Base-by-base conservation (phyloP, 805 yeast species). In the Zygosaccharomyces bisporus region DNA sequence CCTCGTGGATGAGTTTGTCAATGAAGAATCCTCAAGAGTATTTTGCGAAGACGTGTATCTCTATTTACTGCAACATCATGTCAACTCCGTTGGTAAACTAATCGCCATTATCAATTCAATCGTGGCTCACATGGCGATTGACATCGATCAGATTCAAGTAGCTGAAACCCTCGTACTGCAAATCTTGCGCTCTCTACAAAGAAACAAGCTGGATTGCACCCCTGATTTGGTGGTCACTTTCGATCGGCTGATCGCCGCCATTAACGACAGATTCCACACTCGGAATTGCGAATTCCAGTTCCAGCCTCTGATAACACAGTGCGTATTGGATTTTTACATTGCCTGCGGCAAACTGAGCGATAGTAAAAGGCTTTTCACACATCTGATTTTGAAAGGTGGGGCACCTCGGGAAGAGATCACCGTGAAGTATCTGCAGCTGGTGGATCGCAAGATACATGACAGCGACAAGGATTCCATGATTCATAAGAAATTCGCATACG, bases 1-100 rank as follows among this genome's bases (percentile, higher is more conserved):
- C 5, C 42, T 41, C 9, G 47, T 40, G 14, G 48, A 44, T 9
- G 48, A 43, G 13, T 34, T 46, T 40, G 37, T 46, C 17, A 38
- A 13, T 14, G 44, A 42, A 35, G 18, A 23, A 17, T 38, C 41
- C 6, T 29, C 46, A 1, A 46, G 49, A 7, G 10, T 58, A 4
- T 82, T 53, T 23, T 35, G 53, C 3, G 64, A 14, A 59, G 82
- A 54, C 58, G 67, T 56, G 8, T 61, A 55, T 34, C 46, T 51
- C 31, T 60, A 49, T 40, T 21, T 59, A 16, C 45, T 60, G 36
- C 62, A 60, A 16, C 54, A 52, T 24, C 48, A 52, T 36, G 49
- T 50, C 18, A 47, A 46, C 17, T 45, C 57, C 10, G 25, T 24
- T 4, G 41, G 39, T 10, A 45, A 51, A 21, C 39, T 56, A 2